Evolutionary conservation across 2,329 filamentous ascomycete species (phyloP), one percentile per base, ranked within the genome.

Genomic region (Penicillium verrucosum): DNA sequence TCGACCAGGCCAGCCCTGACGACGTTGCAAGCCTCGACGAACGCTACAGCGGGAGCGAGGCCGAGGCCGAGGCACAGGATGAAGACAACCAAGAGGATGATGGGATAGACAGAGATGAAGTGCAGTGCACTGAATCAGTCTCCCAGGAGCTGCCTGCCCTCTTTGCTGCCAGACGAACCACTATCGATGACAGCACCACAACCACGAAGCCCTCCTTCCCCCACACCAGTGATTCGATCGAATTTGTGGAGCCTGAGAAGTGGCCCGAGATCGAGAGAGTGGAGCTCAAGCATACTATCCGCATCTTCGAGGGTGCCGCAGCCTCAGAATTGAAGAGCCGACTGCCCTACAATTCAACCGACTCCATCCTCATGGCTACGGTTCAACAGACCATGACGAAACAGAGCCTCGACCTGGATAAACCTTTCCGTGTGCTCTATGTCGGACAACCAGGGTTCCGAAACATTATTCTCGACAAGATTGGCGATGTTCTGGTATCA

Each of bases 401-500:
- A 44, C 64, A 70, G 21, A 67, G 70, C 23, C 65, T 79, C 21
- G 69, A 70, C 49, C 65, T 76, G 16, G 71, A 77, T 30, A 73
- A 74, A 56, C 76, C 77, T 3, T 79, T 78, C 48, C 75, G 73
- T 37, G 71, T 79, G 27, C 65, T 79, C 3, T 79, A 78, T 56
- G 59, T 77, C 29, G 77, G 77, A 16, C 67, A 74, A 48, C 59
- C 71, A 0, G 69, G 70, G 7, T 74, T 70, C 38, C 72, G 75
- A 37, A 71, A 73, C 40, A 73, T 72, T 36, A 71, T 80, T 45
- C 69, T 79, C 14, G 74, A 77, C 60, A 81, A 80, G 58, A 74
- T 81, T 18, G 78, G 77, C 10, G 77, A 79, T 60, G 76, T 77
- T 11, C 60, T 81, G 27, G 77, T 78, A 7, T 75, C 77, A 18